Percentiles rank a stretch among this genome's conserved stretches.
Evolutionary conservation across 2,329 filamentous ascomycete species (phyloP).

Genomic region (Fusarium mangiferae): DNA sequence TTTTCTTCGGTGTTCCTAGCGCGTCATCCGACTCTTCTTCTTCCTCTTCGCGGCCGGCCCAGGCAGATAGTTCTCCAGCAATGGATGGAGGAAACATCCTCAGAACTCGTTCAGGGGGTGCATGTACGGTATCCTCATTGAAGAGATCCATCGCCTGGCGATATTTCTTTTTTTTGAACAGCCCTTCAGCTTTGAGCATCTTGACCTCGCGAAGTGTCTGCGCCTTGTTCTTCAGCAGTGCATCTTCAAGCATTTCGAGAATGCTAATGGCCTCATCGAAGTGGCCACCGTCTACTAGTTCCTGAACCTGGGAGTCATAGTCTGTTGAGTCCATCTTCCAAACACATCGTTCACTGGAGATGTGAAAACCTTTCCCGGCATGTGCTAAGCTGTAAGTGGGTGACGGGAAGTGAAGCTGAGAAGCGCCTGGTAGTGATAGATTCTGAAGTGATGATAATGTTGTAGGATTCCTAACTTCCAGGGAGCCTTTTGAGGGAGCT

Average conservation of each 20-base stretch:
- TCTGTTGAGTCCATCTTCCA: slow-evolving; percentile 97
- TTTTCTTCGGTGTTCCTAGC: slow-evolving; percentile 39
- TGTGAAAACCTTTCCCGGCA: slow-evolving; percentile 94
- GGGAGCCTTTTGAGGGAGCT: slow-evolving; percentile 79
- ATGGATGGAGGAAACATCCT: slow-evolving; percentile 85
- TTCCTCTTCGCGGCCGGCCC: slow-evolving; percentile 52
- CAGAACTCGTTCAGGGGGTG: slow-evolving; percentile 89
- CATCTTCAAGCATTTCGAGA: slow-evolving; percentile 90
- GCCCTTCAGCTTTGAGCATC: slow-evolving; percentile 86
- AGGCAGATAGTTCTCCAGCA: slow-evolving; percentile 79
- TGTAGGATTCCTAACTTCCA: slow-evolving; percentile 93
- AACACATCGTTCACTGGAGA: slow-evolving; percentile 88
- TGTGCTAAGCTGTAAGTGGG: slow-evolving; percentile 95
- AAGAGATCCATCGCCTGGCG: slow-evolving; percentile 90
- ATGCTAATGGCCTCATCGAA: slow-evolving; percentile 95
- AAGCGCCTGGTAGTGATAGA: slow-evolving; percentile 82
- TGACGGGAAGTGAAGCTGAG: slow-evolving; percentile 88
- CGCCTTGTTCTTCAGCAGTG: slow-evolving; percentile 83
- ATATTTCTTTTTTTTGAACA: slow-evolving; percentile 87
- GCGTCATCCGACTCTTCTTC: slow-evolving; percentile 54
- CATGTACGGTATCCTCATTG: slow-evolving; percentile 82
- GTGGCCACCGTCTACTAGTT: slow-evolving; percentile 76
- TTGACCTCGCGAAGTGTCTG: slow-evolving; percentile 85
- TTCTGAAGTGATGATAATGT: slow-evolving; percentile 91
- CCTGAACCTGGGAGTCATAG: slow-evolving; percentile 89